Conservation (phyloP, 2,329 filamentous ascomycete species). For the Coleophoma eucalyptorum region DNA sequence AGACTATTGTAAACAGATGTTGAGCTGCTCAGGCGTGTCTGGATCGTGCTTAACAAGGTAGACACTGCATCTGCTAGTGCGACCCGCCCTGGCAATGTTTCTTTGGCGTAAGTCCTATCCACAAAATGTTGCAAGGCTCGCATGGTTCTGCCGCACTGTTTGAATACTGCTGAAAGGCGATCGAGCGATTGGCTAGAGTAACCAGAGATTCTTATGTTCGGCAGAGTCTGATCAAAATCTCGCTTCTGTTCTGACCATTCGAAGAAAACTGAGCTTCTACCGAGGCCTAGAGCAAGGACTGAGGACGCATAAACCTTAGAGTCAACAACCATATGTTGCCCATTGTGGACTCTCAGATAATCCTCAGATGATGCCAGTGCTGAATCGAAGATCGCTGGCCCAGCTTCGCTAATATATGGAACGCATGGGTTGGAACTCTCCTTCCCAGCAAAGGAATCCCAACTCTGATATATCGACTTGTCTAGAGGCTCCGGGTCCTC, state of each 20-base stretch:
- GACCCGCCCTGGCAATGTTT: slow-evolving; percentile 22
- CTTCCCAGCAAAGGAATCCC: slow-evolving; percentile 59
- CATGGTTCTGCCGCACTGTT: slow-evolving; percentile 30
- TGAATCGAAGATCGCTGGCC: slow-evolving; percentile 62
- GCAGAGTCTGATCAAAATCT: slow-evolving; percentile 46
- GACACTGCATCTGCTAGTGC: slow-evolving; percentile 32
- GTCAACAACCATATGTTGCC: slow-evolving; percentile 40
- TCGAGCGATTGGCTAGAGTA: slow-evolving; percentile 47
- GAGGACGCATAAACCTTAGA: slow-evolving; percentile 48
- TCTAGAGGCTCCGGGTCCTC: slow-evolving; percentile 28
- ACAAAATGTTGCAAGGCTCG: slow-evolving; percentile 24
- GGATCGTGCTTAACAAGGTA: slow-evolving; percentile 28
- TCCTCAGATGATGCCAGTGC: slow-evolving; percentile 42
- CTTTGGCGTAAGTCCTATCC: slow-evolving; percentile 21
- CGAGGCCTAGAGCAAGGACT: slow-evolving; percentile 63
- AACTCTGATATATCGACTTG: slow-evolving; percentile 51
- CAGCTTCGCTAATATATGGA: slow-evolving; percentile 65
- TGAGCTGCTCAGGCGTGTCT: slow-evolving; percentile 22
- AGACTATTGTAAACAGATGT: slow-evolving; percentile 21
- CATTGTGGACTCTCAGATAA: slow-evolving; percentile 33
- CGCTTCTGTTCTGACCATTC: slow-evolving; percentile 48
- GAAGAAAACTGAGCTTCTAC: slow-evolving; percentile 70
- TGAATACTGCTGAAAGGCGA: slow-evolving; percentile 32
- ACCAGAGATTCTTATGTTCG: slow-evolving; percentile 45
- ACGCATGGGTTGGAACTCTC: slow-evolving; percentile 36